Evolutionary conservation across 2,329 filamentous ascomycete species (phyloP).

Genomic region (Hymenoscyphus occultus): DNA sequence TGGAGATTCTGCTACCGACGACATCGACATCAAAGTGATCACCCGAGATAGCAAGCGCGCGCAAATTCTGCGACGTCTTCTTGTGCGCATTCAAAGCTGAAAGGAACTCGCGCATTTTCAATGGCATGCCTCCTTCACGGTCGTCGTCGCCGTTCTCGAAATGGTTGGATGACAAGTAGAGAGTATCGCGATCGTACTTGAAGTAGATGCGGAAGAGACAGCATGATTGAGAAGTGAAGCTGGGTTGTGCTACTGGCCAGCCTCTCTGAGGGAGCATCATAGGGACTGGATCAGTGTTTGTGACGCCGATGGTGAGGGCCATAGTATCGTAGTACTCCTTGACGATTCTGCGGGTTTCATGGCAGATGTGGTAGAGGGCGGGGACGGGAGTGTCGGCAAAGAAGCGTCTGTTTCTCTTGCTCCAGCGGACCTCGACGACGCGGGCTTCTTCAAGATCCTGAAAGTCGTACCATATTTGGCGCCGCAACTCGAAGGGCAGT

Average conservation of each 20-base stretch:
- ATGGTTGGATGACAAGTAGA: constrained; percentile 8
- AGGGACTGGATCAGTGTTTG: not conserved
- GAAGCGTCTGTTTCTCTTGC: constrained; percentile 9
- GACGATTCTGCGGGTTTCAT: constrained; percentile 1
- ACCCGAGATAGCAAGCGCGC: not conserved
- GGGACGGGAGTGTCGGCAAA: constrained; percentile 2
- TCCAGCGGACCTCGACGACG: constrained; percentile 11
- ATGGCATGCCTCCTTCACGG: not conserved
- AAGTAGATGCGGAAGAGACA: constrained; percentile 8
- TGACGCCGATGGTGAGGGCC: constrained; percentile 4
- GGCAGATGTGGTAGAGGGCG: constrained; percentile 4
- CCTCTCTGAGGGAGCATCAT: not conserved
- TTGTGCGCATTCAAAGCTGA: not conserved
- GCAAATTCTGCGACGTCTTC: not conserved
- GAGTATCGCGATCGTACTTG: constrained; percentile 7
- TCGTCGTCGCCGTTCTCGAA: constrained; percentile 3
- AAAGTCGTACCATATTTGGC: not conserved
- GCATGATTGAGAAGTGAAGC: not conserved
- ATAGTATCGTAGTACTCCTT: not conserved
- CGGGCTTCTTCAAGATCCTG: not conserved
- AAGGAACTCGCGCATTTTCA: constrained; percentile 13
- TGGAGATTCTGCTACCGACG: constrained; percentile 4
- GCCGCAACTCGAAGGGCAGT: constrained; percentile 1
- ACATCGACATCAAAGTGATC: not conserved
- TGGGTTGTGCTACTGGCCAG: not conserved